Evolutionary conservation across 495 filamentous ascomycete genomes (phyloP).

Genomic region (Penicillium longicatenatum): DNA sequence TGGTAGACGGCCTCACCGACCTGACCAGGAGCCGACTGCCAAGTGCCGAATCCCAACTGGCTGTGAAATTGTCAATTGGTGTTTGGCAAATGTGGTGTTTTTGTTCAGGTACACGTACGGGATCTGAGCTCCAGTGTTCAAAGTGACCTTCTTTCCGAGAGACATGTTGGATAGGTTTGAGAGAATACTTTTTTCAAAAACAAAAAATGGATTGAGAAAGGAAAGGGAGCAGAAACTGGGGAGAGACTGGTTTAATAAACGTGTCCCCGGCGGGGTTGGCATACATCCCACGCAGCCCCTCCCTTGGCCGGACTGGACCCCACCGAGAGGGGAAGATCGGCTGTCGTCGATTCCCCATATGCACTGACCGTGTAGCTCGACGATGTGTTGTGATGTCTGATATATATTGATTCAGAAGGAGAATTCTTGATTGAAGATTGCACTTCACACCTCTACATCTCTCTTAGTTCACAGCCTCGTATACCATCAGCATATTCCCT

Average conservation of each 20-base stretch:
- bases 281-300: slow-evolving; percentile 3
- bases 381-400: too few relatives aligned
- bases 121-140: slow-evolving; percentile 47
- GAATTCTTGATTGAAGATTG: too few relatives aligned
- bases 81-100: neutral
- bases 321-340: slow-evolving; percentile 19
- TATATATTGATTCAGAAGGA: too few relatives aligned
- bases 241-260: slow-evolving; percentile 16
- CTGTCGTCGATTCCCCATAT: neutral
- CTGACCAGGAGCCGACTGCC: slow-evolving; percentile 55
- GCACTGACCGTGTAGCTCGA: too few relatives aligned
- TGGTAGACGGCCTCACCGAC: slow-evolving; percentile 55
- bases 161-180: slow-evolving; percentile 37
- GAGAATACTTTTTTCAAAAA: neutral
- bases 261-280: slow-evolving; percentile 19
- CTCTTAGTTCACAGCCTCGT: too few relatives aligned
- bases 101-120: slow-evolving; percentile 33
- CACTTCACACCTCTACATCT: too few relatives aligned
- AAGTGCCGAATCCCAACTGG: slow-evolving; percentile 57
- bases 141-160: slow-evolving; percentile 48
- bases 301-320: slow-evolving; percentile 23
- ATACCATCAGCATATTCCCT: too few relatives aligned
- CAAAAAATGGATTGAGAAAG: slow-evolving; percentile 9
- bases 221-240: slow-evolving; percentile 1
- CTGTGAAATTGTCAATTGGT: slow-evolving; percentile 22